Evolutionary conservation across 768 basidiomycete genomes (phyloP).

Genomic region (Tylopilus rubrobrunneus): DNA sequence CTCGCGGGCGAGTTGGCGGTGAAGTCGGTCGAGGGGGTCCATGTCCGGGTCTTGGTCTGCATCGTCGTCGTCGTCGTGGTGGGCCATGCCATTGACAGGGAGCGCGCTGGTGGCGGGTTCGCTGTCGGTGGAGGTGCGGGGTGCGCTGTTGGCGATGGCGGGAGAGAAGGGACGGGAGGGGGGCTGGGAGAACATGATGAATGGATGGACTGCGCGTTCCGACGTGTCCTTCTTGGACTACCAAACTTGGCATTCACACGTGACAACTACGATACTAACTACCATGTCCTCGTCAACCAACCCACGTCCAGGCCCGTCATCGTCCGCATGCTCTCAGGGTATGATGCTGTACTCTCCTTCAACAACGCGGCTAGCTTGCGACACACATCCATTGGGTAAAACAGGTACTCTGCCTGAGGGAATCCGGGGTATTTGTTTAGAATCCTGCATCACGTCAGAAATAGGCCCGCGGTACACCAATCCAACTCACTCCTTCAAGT

Average conservation of each 20-base stretch:
- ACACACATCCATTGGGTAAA: conserved; percentile 79
- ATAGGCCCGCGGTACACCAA: neutral
- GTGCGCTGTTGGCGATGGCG: conserved; percentile 11
- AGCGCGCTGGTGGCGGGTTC: conserved; percentile 33
- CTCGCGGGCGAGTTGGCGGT: conserved; percentile 71
- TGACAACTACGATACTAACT: conserved; percentile 1
- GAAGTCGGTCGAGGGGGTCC: conserved; percentile 57
- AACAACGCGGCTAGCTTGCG: conserved; percentile 64
- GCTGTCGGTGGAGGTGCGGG: conserved; percentile 41
- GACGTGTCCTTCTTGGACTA: conserved; percentile 14
- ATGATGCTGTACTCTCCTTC: conserved; percentile 71
- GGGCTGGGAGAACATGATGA: conserved; percentile 22
- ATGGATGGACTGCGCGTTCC: neutral
- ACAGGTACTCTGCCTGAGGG: conserved; percentile 83
- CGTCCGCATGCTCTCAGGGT: conserved; percentile 68
- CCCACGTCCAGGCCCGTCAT: conserved; percentile 85
- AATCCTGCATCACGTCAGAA: conserved; percentile 36
- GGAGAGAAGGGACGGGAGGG: conserved; percentile 33
- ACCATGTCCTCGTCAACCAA: conserved; percentile 47
- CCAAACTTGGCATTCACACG: conserved; percentile 13
- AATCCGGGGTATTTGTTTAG: conserved; percentile 75
- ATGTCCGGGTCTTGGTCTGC: conserved; percentile 37
- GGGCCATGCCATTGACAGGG: conserved; percentile 33
- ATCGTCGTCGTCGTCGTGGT: conserved; percentile 36
- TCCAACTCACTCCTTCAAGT: conserved; percentile 25